Percentiles rank a stretch among this genome's conserved stretches.
Conservation (phyloP, 176 grass and related monocot species). For the Pontederia paniculata region DNA sequence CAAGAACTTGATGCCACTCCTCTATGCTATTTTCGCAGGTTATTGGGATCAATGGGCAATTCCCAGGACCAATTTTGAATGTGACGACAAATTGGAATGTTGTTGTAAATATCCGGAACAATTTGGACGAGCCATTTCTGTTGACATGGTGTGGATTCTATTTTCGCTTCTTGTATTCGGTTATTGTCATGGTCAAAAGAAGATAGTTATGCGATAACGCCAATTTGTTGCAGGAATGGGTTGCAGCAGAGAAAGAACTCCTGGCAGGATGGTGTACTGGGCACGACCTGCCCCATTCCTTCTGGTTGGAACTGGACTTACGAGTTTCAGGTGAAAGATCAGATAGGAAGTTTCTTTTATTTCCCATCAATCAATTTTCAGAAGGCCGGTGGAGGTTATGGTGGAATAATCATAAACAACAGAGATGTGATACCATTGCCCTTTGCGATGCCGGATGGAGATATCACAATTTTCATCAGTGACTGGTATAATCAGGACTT, state of each 20-base stretch:
- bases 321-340: constrained; percentile 78
- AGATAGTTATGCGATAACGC: neutral
- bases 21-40: constrained; percentile 31
- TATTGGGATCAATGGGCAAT: constrained; percentile 70
- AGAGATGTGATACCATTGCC: constrained; percentile 77
- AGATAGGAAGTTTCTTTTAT: constrained; percentile 79
- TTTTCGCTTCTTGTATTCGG: neutral
- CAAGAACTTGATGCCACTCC: neutral
- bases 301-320: constrained; percentile 92
- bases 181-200: constrained; percentile 4
- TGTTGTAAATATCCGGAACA: constrained; percentile 70
- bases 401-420: constrained; percentile 72
- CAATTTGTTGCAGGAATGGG: constrained; percentile 40
- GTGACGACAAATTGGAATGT: constrained; percentile 96
- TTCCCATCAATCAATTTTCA: constrained; percentile 46
- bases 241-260: constrained; percentile 61
- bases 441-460: constrained; percentile 64
- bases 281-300: constrained; percentile 79
- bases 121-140: constrained; percentile 81
- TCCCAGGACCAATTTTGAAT: constrained; percentile 65
- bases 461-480: constrained; percentile 66
- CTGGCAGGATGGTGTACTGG: constrained; percentile 84
- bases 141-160: constrained; percentile 27
- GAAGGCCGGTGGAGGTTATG: constrained; percentile 51
- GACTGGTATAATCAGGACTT: constrained; percentile 58